Evolutionary conservation across 164 flowering plant species (phyloP), one percentile per base, ranked within the genome.

Genomic region (Aristolochia contorta): DNA sequence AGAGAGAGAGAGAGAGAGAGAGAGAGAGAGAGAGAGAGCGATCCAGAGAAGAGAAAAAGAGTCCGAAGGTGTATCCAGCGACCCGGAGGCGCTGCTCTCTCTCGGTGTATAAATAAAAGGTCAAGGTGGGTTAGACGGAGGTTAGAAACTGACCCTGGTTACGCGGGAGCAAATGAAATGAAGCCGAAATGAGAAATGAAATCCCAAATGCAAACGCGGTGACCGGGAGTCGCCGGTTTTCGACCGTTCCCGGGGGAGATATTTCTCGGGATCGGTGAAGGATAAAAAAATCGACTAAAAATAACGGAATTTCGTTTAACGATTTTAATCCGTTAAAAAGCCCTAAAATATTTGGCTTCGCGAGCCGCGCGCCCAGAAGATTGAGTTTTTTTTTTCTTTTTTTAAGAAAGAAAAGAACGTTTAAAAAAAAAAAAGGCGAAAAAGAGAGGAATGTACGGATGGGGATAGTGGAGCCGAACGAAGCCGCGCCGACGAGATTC

Each of bases 131-230:
- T 65, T 82, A 73, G 60, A 55, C 6, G 13, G 2, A 78, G 79
- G 83, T 86, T 80, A 77, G 75, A 75, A 64, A 61, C 77, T 77
- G 61, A 80, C 93, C 72, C 49, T 73, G 76, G 91, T 83, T 46
- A 46, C 33, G 41, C 48, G 69, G 64, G 67, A 62, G 56, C 58
- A 78, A 78, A 78, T 79, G 86, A 81, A 81, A 84, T 84, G 82
- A 59, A 70, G 54, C 61, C 65, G 69, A 82, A 82, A 82, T 86
- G 73, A 75, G 54, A 43, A 4, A 27, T 37, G 9, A 37, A 37
- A 3, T 37, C 43, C 65, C 71, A 77, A 81, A 85, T 79, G 78
- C 75, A 23, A 48, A 2, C 13, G 14, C 19, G 32, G 32, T 3
- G 0, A 62, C 65, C 47, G 57, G 58, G 21, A 9, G 21, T 53